Evolutionary conservation across 768 basidiomycete genomes (phyloP).

Genomic region (Xerocomus potaroensis): DNA sequence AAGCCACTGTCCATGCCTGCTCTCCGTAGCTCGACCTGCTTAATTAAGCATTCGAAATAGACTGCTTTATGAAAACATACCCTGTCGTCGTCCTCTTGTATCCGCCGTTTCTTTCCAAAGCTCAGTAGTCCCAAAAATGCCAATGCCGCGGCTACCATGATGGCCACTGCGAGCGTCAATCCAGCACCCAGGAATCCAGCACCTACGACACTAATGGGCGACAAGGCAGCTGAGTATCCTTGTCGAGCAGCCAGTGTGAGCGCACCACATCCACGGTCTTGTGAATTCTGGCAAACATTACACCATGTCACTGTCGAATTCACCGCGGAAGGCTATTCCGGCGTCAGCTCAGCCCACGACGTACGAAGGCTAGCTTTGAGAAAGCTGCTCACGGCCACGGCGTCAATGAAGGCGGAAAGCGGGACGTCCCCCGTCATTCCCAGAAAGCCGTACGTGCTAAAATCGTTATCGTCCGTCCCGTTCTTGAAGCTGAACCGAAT

Average conservation of each 20-base stretch:
- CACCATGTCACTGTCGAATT: constrained; percentile 59
- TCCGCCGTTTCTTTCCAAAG: constrained; percentile 17
- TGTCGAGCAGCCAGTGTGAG: constrained; percentile 33
- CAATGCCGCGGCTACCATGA: constrained; percentile 36
- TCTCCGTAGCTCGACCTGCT: constrained; percentile 22
- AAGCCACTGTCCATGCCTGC: not conserved
- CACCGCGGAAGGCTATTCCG: constrained; percentile 43
- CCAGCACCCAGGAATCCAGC: constrained; percentile 70
- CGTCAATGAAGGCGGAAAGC: constrained; percentile 46
- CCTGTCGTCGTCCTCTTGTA: constrained; percentile 6
- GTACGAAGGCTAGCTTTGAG: too few relatives aligned
- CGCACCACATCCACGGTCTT: constrained; percentile 54
- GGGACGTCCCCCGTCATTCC: constrained; percentile 46
- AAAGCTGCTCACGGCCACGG: constrained; percentile 31
- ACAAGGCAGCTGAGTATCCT: constrained; percentile 30
- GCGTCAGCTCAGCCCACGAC: not conserved
- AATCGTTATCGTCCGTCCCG: constrained; percentile 44
- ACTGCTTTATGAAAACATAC: constrained; percentile 12
- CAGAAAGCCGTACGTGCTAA: constrained; percentile 47
- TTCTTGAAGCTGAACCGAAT: constrained; percentile 70
- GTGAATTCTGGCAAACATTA: constrained; percentile 49
- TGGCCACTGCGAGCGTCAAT: constrained; percentile 41
- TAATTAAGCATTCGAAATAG: constrained; percentile 1
- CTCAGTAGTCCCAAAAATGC: constrained; percentile 38
- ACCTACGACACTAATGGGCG: constrained; percentile 47